Evolutionary conservation across 1,139 yeast species (phyloP).

Genomic region (Starmera stellimalicola): DNA sequence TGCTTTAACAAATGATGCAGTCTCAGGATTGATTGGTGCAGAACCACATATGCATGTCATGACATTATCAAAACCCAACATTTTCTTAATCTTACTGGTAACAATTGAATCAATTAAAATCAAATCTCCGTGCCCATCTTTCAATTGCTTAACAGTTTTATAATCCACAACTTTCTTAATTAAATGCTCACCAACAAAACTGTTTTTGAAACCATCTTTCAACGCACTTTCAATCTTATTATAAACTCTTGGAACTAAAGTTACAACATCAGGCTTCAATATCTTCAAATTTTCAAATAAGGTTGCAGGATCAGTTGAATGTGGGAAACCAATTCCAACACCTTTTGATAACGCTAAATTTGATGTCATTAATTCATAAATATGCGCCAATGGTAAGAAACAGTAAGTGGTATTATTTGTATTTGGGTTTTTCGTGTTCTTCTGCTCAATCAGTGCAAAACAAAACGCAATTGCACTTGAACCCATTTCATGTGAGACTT

Average conservation of each 20-base stretch:
- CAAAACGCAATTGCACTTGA: conserved; percentile 37
- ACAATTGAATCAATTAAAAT: conserved; percentile 21
- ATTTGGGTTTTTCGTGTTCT: conserved; percentile 3
- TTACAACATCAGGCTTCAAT: conserved; percentile 42
- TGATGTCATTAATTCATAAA: conserved; percentile 39
- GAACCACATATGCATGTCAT: conserved; percentile 47
- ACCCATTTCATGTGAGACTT: conserved; percentile 43
- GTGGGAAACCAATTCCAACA: conserved; percentile 35
- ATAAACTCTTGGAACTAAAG: conserved; percentile 59
- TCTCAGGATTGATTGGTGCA: conserved; percentile 62
- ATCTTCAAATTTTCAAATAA: conserved; percentile 47
- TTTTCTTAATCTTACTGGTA: conserved; percentile 40
- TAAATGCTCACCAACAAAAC: conserved; percentile 29
- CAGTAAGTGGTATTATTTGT: conserved; percentile 21
- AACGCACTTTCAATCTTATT: conserved; percentile 50
- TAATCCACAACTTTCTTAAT: conserved; percentile 24
- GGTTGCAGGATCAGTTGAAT: conserved; percentile 31
- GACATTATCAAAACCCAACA: conserved; percentile 48
- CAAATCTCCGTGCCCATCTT: conserved; percentile 24
- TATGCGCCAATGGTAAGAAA: conserved; percentile 65
- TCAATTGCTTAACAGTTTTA: conserved; percentile 25
- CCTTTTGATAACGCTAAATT: conserved; percentile 23
- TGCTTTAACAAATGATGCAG: conserved; percentile 53
- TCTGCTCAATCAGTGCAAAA: conserved; percentile 12
- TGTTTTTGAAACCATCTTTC: conserved; percentile 28